phyloP scores from a whole-genome alignment of 208 protist genomes.

The Leishmania braziliensis region DNA sequence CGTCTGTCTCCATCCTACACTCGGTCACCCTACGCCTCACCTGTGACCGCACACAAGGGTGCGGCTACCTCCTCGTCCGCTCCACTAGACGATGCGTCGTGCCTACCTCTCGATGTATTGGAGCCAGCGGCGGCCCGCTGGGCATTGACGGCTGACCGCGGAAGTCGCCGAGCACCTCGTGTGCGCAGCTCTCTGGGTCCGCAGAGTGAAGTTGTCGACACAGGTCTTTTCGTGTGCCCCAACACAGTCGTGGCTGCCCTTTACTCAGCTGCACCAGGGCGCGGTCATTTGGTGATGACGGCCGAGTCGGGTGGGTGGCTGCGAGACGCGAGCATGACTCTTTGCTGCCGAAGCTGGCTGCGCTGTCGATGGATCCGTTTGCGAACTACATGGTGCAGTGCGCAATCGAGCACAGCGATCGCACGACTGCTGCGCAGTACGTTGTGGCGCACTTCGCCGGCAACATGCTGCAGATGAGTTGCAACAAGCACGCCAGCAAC shows the following conservation, averaged over 20 bases:
- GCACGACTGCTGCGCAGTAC: slow-evolving; percentile 63
- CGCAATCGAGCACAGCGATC: slow-evolving; percentile 76
- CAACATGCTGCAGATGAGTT: slow-evolving; percentile 75
- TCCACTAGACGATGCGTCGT: slow-evolving; percentile 12
- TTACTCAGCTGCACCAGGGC: slow-evolving; percentile 14
- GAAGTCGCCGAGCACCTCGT: slow-evolving; percentile 13
- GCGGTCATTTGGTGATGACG: slow-evolving; percentile 28
- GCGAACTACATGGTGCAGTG: slow-evolving; percentile 93
- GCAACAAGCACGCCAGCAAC: slow-evolving; percentile 71
- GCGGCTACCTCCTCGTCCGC: neutral
- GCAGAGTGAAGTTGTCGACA: slow-evolving; percentile 36
- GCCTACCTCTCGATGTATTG: slow-evolving; percentile 29
- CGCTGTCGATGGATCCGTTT: slow-evolving; percentile 78
- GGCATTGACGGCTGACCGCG: slow-evolving; percentile 24
- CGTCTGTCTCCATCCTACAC: neutral
- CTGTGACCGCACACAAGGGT: neutral
- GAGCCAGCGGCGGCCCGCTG: slow-evolving; percentile 19
- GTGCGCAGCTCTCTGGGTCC: slow-evolving; percentile 27
- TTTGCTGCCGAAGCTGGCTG: slow-evolving; percentile 68
- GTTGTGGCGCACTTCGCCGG: slow-evolving; percentile 54
- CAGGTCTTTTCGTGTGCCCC: slow-evolving; percentile 48
- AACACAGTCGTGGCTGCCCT: slow-evolving; percentile 44
- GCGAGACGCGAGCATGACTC: slow-evolving; percentile 50
- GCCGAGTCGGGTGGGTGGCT: slow-evolving; percentile 55
- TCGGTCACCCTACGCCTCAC: slow-evolving; percentile 3